A percentile compares a stretch with the other conserved stretches of the same genome.
Evolutionary conservation across 1,139 yeast species (phyloP).

Genomic region (Suhomyces chickasaworum): DNA sequence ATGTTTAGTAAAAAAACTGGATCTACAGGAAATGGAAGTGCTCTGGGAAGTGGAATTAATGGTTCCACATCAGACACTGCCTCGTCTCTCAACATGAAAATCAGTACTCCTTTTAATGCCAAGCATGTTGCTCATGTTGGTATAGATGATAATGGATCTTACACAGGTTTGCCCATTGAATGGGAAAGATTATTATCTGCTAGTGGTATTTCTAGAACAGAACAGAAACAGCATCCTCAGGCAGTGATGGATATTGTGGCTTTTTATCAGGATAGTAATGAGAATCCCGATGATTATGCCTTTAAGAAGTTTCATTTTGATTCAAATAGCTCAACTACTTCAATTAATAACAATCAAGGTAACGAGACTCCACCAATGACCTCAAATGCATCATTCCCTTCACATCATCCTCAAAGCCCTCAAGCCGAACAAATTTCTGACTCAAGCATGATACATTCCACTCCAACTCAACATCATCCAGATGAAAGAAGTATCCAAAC

Average conservation of each 20-base stretch:
- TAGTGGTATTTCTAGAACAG: conserved; percentile 81
- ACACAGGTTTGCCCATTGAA: conserved; percentile 87
- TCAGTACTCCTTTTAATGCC: conserved; percentile 87
- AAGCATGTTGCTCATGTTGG: conserved; percentile 95
- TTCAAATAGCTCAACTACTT: conserved; percentile 24
- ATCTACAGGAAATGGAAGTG: conserved; percentile 4
- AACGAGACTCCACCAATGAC: conserved; percentile 17
- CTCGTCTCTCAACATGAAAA: conserved; percentile 53
- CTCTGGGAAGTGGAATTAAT: conserved; percentile 7
- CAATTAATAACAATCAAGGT: conserved; percentile 19
- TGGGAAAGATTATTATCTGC: conserved; percentile 86
- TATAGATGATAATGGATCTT: conserved; percentile 82
- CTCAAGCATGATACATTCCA: conserved; percentile 3
- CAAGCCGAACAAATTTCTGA: conserved; percentile 2
- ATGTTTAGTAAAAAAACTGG: conserved; percentile 41
- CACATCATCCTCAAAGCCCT: conserved; percentile 12
- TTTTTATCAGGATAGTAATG: conserved; percentile 72
- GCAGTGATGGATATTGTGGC: conserved; percentile 93
- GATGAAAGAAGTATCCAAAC: conserved; percentile 12
- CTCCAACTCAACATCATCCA: conserved; percentile 13
- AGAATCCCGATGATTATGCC: conserved; percentile 65
- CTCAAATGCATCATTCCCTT: conserved; percentile 20
- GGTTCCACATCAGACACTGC: conserved; percentile 19
- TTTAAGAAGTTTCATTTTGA: conserved; percentile 68
- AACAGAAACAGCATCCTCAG: conserved; percentile 89